Evolutionary conservation across 2,329 filamentous ascomycete genomes (phyloP).

Genomic region (Botrytis deweyae): DNA sequence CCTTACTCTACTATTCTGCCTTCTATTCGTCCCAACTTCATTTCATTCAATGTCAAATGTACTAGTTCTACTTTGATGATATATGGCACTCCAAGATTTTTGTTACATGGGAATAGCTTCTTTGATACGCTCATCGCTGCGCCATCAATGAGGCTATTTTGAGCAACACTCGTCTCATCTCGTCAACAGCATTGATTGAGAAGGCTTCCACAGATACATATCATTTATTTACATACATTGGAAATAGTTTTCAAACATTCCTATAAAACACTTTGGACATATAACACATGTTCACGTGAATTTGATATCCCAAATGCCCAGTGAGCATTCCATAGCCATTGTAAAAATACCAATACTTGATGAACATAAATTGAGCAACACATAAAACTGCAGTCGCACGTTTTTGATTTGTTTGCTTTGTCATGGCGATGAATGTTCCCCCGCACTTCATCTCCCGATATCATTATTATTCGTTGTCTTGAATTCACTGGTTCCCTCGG

Average conservation of each 20-base stretch:
- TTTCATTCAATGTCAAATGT: background rate
- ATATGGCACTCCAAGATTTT: background rate
- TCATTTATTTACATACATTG: background rate
- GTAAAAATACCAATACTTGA: background rate
- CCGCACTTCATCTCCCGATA: background rate
- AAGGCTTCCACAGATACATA: background rate
- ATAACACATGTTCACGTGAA: background rate
- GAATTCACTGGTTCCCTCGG: constrained; percentile 4
- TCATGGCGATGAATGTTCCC: background rate
- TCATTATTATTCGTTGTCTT: background rate
- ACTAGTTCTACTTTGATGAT: background rate
- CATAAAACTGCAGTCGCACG: background rate
- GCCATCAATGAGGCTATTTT: background rate
- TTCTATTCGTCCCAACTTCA: background rate
- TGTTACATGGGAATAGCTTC: background rate
- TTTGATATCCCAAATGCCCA: background rate
- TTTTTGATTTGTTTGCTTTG: background rate
- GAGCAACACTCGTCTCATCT: background rate
- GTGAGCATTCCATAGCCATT: background rate
- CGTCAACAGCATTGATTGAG: background rate
- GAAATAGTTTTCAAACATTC: background rate
- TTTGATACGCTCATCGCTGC: background rate
- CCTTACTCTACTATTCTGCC: constrained; percentile 6
- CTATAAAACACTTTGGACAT: background rate
- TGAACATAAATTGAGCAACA: background rate